Evolutionary conservation across 805 yeast genomes (phyloP), one percentile per base, ranked within the genome.

Genomic region (Grigorovia humatica): DNA sequence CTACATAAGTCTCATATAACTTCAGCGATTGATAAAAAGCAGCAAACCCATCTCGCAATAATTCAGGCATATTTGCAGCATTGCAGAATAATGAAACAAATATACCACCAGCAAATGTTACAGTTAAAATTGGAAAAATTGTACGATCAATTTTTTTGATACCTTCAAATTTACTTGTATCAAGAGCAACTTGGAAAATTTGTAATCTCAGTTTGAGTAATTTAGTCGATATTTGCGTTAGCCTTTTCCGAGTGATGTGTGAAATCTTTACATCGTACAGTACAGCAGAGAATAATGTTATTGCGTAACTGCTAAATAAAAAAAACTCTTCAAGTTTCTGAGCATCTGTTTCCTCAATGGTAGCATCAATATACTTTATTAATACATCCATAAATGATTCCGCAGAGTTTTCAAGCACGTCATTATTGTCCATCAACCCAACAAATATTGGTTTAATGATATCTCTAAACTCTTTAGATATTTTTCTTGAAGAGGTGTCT

Each of bases 51-150:
- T 19, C 23, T 12, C 27, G 52, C 13, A 56, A 23, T 11, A 57
- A 43, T 30, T 47, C 51, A 30, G 57, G 59, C 2, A 55, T 47
- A 9, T 50, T 50, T 12, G 53, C 58, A 15, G 43, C 48, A 35
- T 52, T 52, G 40, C 81, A 74, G 50, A 80, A 75, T 20, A 81
- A 60, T 1, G 78, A 76, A 20, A 78, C 53, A 23, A 78, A 69
- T 27, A 80, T 60, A 9, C 78, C 74, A 47, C 76, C 73, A 50
- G 81, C 85, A 47, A 76, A 62, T 6, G 70, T 59, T 4, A 69
- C 60, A 9, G 72, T 63, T 2, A 75, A 51, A 8, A 62, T 51
- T 0, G 59, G 53, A 48, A 74, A 72, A 15, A 62, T 57, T 0
- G 48, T 23, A 6, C 51, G 52, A 20, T 71, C 70, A 5, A 54